Conservation (phyloP, 106 monocot species). For the Allium cepa region DNA sequence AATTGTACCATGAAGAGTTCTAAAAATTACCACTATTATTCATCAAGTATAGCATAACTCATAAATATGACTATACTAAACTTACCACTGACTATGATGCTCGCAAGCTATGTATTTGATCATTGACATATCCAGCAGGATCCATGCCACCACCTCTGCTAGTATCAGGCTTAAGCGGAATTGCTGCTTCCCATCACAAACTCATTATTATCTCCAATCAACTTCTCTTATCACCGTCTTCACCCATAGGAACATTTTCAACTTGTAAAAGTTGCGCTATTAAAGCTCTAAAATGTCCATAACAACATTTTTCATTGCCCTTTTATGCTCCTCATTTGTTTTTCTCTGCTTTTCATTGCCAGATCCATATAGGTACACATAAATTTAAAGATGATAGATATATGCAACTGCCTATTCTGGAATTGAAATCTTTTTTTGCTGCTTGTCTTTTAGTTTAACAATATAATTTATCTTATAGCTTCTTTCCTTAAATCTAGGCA, state of each 20-base stretch:
- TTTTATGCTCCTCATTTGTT: slow-evolving; percentile 56
- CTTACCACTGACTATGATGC: slow-evolving; percentile 67
- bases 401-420: too few species aligned
- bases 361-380: too few species aligned
- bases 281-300: slow-evolving; percentile 82
- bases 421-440: too few species aligned
- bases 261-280: slow-evolving; percentile 79
- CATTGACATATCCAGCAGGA: slow-evolving; percentile 81
- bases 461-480: too few species aligned
- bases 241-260: slow-evolving; percentile 60
- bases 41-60: too few species aligned
- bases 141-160: slow-evolving; percentile 86
- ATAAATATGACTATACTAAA: background rate
- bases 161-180: slow-evolving; percentile 75
- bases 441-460: too few species aligned
- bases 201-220: slow-evolving; percentile 89
- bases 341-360: slow-evolving; percentile 17
- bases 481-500: too few species aligned
- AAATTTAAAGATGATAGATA: too few species aligned
- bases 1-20: too few species aligned
- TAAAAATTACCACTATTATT: too few species aligned
- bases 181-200: slow-evolving; percentile 62
- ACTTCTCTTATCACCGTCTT: slow-evolving; percentile 53
- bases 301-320: slow-evolving; percentile 69
- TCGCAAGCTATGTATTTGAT: slow-evolving; percentile 85